Conservation (phyloP, 495 filamentous ascomycete species). For the Trypethelium eluteriae region DNA sequence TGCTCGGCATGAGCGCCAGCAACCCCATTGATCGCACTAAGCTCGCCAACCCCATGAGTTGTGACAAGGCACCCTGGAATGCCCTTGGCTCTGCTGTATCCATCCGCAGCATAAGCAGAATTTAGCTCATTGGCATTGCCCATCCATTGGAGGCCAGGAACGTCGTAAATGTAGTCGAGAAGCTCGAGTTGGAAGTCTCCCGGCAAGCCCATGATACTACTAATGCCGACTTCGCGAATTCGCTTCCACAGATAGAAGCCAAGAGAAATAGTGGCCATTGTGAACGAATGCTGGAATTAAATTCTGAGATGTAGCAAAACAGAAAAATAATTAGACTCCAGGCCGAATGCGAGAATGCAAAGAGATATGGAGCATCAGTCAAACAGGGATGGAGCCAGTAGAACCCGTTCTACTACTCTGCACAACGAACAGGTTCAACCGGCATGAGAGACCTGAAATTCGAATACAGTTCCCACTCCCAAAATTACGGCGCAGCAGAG, state of each 20-base stretch:
- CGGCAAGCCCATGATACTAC: constrained; percentile 23
- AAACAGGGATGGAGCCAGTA: too few relatives aligned
- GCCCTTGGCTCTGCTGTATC: constrained; percentile 33
- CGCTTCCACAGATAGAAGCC: constrained; percentile 18
- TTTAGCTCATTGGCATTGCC: constrained; percentile 39
- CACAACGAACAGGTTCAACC: too few relatives aligned
- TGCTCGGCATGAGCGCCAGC: constrained; percentile 34
- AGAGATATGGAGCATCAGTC: too few relatives aligned
- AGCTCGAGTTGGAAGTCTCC: constrained; percentile 34
- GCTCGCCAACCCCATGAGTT: constrained; percentile 39
- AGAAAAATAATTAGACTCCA: too few relatives aligned
- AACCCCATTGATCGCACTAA: constrained; percentile 37
- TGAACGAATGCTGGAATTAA: neutral
- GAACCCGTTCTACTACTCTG: too few relatives aligned
- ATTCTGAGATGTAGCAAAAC: too few relatives aligned
- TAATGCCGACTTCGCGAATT: neutral
- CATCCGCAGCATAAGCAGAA: constrained; percentile 36
- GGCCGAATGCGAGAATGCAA: too few relatives aligned
- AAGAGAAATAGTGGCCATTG: constrained; percentile 31
- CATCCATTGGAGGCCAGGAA: constrained; percentile 35
- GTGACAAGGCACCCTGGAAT: constrained; percentile 33
- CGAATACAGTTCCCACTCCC: neutral
- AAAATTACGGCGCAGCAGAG: neutral
- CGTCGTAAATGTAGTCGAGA: constrained; percentile 35
- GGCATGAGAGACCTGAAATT: neutral